A percentile compares a stretch with the other conserved stretches of the same genome.
Conservation (phyloP, 176 grass and related monocot species). For the Alloteropsis semialata region DNA sequence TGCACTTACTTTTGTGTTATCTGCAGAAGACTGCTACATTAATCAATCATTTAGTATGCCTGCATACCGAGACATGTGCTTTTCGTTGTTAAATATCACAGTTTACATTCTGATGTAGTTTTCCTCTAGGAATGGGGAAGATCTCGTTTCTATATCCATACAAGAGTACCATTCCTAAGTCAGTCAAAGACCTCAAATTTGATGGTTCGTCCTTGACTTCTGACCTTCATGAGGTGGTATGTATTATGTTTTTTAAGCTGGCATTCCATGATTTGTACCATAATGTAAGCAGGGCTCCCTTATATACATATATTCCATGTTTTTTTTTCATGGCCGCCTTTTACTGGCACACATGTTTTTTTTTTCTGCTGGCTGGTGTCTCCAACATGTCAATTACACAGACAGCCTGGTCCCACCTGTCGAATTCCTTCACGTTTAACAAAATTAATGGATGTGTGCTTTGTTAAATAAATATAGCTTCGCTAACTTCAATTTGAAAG, state of each 20-base stretch:
- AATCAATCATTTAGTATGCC: not conserved
- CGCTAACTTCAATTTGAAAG: not conserved
- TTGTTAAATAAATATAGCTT: not conserved
- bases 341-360: not conserved
- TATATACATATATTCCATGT: not conserved
- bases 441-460: not conserved
- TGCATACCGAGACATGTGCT: not conserved
- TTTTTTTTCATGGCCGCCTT: not conserved
- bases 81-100: conserved; percentile 10
- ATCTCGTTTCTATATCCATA: conserved; percentile 85
- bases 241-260: not conserved
- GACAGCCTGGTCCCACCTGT: not conserved
- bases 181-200: conserved; percentile 61
- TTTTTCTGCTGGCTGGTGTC: not conserved
- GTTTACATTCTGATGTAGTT: conserved; percentile 12
- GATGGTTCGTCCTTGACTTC: conserved; percentile 22
- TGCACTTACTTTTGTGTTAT: not conserved
- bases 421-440: not conserved
- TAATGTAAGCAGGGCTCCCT: not conserved
- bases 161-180: conserved; percentile 69
- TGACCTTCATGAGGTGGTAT: conserved; percentile 27
- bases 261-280: not conserved
- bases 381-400: not conserved
- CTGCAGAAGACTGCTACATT: not conserved
- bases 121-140: conserved; percentile 60